Evolutionary conservation across 257 asterid genomes (phyloP).

Genomic region (Solanum clarkiae): DNA sequence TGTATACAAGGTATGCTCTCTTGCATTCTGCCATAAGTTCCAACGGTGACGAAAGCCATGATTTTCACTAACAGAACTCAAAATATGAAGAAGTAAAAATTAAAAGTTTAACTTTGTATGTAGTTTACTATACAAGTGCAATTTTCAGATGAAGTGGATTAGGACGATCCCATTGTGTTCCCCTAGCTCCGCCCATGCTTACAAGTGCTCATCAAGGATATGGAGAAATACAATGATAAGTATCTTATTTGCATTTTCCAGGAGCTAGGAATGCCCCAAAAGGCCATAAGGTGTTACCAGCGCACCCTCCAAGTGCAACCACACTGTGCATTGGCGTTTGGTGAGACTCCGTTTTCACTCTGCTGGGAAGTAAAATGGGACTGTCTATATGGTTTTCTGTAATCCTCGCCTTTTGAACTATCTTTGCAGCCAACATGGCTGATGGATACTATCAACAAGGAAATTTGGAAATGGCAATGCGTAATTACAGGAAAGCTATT

Average conservation of each 20-base stretch:
- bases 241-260: slow-evolving; percentile 48
- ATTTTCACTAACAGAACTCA: not conserved
- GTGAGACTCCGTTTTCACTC: slow-evolving; percentile 26
- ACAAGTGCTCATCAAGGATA: slow-evolving; percentile 31
- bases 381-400: not conserved
- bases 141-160: not conserved
- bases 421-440: slow-evolving; percentile 69
- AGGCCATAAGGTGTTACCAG: slow-evolving; percentile 80
- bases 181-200: not conserved
- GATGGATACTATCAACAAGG: slow-evolving; percentile 79
- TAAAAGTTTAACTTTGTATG: not conserved
- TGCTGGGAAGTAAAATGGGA: not conserved
- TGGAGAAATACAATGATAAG: slow-evolving; percentile 26
- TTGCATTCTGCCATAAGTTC: slow-evolving; percentile 24
- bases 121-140: not conserved
- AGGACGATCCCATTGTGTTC: not conserved
- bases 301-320: slow-evolving; percentile 74
- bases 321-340: slow-evolving; percentile 81
- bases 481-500: slow-evolving; percentile 82
- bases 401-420: not conserved
- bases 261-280: slow-evolving; percentile 88
- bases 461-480: slow-evolving; percentile 87
- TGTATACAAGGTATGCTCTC: slow-evolving; percentile 77
- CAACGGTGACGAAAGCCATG: slow-evolving; percentile 1
- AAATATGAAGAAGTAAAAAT: not conserved